Conservation (phyloP, 441 rosid species). For the Corymbia citriodora region DNA sequence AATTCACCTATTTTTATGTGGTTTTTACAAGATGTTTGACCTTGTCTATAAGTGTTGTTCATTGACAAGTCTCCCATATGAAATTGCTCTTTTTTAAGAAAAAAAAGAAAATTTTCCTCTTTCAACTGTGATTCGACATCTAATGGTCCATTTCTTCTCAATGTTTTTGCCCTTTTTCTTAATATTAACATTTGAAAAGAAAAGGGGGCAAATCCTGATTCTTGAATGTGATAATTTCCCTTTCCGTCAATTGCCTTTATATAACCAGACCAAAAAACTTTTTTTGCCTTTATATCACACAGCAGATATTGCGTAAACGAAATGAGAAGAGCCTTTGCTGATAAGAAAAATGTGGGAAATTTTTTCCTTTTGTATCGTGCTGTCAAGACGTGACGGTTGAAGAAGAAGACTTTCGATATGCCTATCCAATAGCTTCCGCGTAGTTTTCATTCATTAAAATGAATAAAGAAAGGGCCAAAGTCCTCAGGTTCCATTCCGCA, state of each 20-base stretch:
- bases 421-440: neutral
- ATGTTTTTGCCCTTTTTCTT: neutral
- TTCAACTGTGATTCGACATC: neutral
- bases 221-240: neutral
- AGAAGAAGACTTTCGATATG: neutral
- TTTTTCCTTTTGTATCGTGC: neutral
- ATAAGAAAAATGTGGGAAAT: neutral
- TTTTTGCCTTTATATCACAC: neutral
- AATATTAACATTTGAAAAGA: neutral
- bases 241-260: neutral
- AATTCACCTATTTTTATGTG: neutral
- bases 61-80: neutral
- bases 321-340: neutral
- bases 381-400: neutral
- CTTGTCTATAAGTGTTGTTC: neutral
- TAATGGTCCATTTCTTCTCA: neutral
- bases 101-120: neutral
- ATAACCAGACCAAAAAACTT: too few species aligned
- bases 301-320: neutral
- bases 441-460: neutral
- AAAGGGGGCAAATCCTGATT: neutral
- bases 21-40: neutral
- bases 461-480: neutral
- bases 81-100: neutral
- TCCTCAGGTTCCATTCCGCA: neutral